Evolutionary conservation across 805 yeast genomes (phyloP).

Genomic region (Metschnikowia lunata): DNA sequence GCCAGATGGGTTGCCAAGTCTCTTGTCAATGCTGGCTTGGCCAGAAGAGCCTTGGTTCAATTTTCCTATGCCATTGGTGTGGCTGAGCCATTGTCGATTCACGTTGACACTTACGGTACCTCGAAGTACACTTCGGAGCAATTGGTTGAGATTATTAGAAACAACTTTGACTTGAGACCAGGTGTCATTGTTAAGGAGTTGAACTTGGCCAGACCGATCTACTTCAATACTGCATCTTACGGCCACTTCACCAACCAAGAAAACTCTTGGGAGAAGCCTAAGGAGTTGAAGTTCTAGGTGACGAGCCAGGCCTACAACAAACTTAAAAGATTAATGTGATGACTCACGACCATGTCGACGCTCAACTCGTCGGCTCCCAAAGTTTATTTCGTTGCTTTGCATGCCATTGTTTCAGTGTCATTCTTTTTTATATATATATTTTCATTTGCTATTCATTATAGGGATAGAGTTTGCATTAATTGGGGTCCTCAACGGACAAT

Average conservation of each 20-base stretch:
- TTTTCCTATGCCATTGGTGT: slow-evolving; percentile 99
- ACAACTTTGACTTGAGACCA: slow-evolving; percentile 98
- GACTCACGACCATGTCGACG: slow-evolving; percentile 37
- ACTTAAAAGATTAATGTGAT: slow-evolving; percentile 35
- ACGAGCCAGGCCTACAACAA: slow-evolving; percentile 1
- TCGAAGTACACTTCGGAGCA: slow-evolving; percentile 84
- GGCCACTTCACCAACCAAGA: slow-evolving; percentile 99
- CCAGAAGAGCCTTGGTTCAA: slow-evolving; percentile 96
- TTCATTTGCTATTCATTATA: slow-evolving; percentile 15
- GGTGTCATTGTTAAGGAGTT: slow-evolving; percentile 97
- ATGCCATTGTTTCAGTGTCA: slow-evolving; percentile 10
- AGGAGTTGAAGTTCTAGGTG: slow-evolving; percentile 57
- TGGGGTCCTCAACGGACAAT: slow-evolving; percentile 51
- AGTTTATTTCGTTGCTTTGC: slow-evolving; percentile 15
- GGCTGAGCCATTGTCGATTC: slow-evolving; percentile 97
- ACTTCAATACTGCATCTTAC: slow-evolving; percentile 97
- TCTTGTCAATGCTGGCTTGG: slow-evolving; percentile 87
- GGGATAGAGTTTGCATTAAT: slow-evolving; percentile 37
- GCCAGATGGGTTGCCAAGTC: slow-evolving; percentile 99
- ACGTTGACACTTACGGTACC: slow-evolving; percentile 98
- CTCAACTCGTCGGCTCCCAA: slow-evolving; percentile 43
- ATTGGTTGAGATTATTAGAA: slow-evolving; percentile 84
- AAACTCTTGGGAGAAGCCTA: slow-evolving; percentile 98
- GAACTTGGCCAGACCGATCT: slow-evolving; percentile 98
- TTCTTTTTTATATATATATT: slow-evolving; percentile 14